Conservation (phyloP, 257 asterid genomes). For the Handroanthus guayacan region DNA sequence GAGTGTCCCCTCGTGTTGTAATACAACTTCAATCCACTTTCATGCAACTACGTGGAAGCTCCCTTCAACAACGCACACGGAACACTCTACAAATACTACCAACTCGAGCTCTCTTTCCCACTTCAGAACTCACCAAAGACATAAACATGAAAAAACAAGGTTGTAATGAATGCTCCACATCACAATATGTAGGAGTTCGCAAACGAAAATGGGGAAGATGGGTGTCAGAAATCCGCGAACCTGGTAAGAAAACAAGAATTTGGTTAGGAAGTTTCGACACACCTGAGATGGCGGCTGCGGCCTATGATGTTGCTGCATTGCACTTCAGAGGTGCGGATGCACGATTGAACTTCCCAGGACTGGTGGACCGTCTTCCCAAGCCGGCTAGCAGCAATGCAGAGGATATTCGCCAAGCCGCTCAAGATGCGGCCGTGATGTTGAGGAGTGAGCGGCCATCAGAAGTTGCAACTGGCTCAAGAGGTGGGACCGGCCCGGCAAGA, state of each 20-base stretch:
- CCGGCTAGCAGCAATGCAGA: constrained; percentile 49
- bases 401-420: constrained; percentile 57
- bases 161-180: constrained; percentile 6
- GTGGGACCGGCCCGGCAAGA: constrained; percentile 33
- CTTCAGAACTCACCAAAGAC: background rate
- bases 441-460: constrained; percentile 15
- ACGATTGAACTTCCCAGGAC: constrained; percentile 55
- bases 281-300: constrained; percentile 73
- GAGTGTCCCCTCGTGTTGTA: constrained; percentile 28
- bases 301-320: constrained; percentile 69
- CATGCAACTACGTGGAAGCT: constrained; percentile 69
- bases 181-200: constrained; percentile 50
- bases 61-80: constrained; percentile 32
- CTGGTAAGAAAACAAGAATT: constrained; percentile 56
- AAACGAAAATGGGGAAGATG: constrained; percentile 68
- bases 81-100: constrained; percentile 26
- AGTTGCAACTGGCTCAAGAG: background rate
- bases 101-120: background rate
- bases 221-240: constrained; percentile 73
- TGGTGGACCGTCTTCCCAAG: constrained; percentile 46
- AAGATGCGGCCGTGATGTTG: constrained; percentile 56
- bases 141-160: constrained; percentile 35
- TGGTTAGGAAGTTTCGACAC: constrained; percentile 70
- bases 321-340: constrained; percentile 57
- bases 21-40: constrained; percentile 53